These are phyloP conservation scores for Olyra latifolia DNA, from an alignment of 176 grass and related monocot genomes.

Conservation along the genomic window DNA sequence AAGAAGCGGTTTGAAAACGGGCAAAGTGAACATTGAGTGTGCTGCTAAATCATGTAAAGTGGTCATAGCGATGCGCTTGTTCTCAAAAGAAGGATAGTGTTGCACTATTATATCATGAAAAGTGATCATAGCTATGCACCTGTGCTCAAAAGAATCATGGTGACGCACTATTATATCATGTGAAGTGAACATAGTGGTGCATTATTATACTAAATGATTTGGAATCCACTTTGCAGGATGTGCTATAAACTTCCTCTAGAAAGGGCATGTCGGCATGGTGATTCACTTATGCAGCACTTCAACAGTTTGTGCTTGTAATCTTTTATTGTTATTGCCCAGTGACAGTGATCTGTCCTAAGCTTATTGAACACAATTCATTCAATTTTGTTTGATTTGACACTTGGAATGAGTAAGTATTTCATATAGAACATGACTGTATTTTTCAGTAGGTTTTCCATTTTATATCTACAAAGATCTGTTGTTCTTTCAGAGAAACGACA, in stretches of 20 bases:
- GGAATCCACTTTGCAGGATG: neutral
- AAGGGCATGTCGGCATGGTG: neutral
- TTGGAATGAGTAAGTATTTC: neutral
- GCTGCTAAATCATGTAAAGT: too few relatives aligned
- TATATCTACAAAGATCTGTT: neutral
- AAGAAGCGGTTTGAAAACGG: neutral
- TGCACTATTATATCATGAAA: neutral
- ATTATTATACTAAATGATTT: neutral
- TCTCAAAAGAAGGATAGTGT: neutral
- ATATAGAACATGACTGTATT: neutral
- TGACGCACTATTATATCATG: neutral
- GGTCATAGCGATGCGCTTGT: neutral
- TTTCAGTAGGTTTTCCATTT: neutral
- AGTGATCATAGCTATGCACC: too few relatives aligned
- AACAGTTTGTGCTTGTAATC: neutral
- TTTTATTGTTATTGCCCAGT: neutral
- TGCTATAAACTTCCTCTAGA: neutral
- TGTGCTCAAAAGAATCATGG: neutral
- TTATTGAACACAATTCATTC: neutral
- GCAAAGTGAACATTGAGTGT: neutral
- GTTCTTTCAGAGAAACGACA: neutral
- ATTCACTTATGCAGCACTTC: neutral
- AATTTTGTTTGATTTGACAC: conserved; percentile 1
- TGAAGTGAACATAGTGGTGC: neutral
- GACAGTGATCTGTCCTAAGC: neutral